These are phyloP conservation scores for Pontederia paniculata DNA, from an alignment of 176 grass and related monocot species.

Conservation along the genomic window DNA sequence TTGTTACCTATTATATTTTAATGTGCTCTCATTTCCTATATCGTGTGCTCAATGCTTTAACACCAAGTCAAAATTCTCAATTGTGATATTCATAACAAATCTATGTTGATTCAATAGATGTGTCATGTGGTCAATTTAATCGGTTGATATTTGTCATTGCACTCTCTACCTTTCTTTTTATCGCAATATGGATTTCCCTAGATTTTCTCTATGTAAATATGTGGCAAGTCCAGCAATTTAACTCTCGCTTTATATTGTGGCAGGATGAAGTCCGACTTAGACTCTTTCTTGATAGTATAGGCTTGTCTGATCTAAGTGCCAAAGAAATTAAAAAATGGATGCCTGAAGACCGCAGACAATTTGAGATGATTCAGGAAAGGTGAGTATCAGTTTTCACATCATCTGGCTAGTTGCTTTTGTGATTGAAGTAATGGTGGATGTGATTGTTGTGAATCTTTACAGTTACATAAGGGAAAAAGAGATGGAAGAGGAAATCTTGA, in stretches of 20 bases:
- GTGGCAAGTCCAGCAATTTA: conserved; percentile 11
- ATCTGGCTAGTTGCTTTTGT: neutral
- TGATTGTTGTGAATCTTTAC: conserved; percentile 14
- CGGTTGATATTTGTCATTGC: conserved; percentile 12
- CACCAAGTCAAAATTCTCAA: no score
- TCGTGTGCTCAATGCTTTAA: no score
- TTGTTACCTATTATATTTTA: no score
- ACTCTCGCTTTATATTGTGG: conserved; percentile 26
- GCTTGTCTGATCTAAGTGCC: conserved; percentile 93
- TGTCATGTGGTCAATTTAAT: conserved; percentile 3
- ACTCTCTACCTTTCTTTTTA: conserved; percentile 2
- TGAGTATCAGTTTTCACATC: conserved; percentile 9
- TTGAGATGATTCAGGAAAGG: conserved; percentile 98
- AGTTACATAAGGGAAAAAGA: conserved; percentile 99
- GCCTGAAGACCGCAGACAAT: conserved; percentile 89
- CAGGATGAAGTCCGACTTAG: conserved; percentile 99
- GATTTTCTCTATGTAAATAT: neutral
- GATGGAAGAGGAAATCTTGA: conserved; percentile 98
- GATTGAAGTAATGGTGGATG: conserved; percentile 17
- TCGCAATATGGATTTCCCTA: neutral
- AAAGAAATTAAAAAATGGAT: conserved; percentile 99
- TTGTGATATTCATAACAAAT: no score
- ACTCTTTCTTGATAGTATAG: conserved; percentile 96
- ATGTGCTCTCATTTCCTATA: no score
- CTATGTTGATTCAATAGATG: no score